These are phyloP conservation scores for Diaporthe ampelina DNA, from an alignment of 2,329 filamentous ascomycete species.

Conservation along the genomic window DNA sequence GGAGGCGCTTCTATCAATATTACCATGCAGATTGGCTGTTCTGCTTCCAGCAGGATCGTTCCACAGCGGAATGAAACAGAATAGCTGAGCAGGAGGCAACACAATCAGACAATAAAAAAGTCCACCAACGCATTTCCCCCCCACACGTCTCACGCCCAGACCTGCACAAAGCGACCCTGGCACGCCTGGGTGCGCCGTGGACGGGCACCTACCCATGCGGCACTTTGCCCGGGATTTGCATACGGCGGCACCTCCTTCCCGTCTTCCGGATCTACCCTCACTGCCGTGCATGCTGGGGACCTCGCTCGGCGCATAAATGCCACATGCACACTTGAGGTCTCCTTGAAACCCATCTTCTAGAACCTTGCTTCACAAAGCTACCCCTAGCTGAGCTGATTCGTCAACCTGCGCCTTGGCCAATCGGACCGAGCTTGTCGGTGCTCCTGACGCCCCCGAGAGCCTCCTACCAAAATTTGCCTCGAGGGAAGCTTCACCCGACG, in stretches of 20 bases:
- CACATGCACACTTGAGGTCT: constrained; percentile 31
- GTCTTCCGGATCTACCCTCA: constrained; percentile 12
- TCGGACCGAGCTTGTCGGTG: constrained; percentile 15
- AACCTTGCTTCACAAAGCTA: constrained; percentile 34
- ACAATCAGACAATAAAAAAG: background rate
- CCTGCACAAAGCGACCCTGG: background rate
- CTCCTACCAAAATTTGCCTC: background rate
- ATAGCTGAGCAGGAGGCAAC: background rate
- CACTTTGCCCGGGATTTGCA: constrained; percentile 17
- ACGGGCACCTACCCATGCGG: background rate
- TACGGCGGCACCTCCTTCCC: constrained; percentile 28
- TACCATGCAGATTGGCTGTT: background rate
- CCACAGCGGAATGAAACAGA: constrained; percentile 19
- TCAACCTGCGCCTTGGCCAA: constrained; percentile 14
- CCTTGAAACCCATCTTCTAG: constrained; percentile 38
- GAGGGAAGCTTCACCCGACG: constrained; percentile 24
- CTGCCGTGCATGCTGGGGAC: constrained; percentile 2
- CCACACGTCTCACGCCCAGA: constrained; percentile 1
- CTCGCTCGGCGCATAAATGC: constrained; percentile 34
- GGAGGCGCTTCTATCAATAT: background rate
- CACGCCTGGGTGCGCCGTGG: background rate
- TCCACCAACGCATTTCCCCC: background rate
- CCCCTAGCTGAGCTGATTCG: constrained; percentile 34
- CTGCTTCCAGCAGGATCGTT: background rate
- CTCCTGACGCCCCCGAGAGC: background rate